Base-by-base conservation (phyloP, 2,329 filamentous ascomycete species). In the Simplicillium sp. region DNA sequence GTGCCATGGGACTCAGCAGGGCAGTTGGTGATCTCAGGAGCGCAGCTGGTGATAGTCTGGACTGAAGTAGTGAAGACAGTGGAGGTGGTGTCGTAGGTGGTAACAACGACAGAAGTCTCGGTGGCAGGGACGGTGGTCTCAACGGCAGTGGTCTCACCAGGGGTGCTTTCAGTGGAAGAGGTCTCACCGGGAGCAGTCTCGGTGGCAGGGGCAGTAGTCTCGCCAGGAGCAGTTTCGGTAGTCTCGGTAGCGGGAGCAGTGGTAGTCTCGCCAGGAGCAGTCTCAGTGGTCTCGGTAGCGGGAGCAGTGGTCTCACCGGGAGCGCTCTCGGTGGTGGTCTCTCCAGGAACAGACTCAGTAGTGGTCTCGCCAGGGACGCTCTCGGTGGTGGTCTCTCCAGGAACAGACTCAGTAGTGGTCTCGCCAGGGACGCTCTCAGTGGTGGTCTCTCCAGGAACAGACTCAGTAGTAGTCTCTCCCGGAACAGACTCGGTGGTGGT, bases 161-260 rank as follows among this genome's bases (percentile, higher is more conserved):
- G 38, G 34, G 42, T 33, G 36, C n/a, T 44, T 40, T 43, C 29
- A 16, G 33, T 40, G 28, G 44, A 17, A 31, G 44, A 44, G 20
- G 44, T 49, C 44, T 46, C 42, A 15, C 34, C 48, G 9, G 44
- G 32, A 31, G 49, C 34, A 36, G 38, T 45, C 25, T 46, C 39
- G n/a, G 44, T 33, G 16, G 39, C 35, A 4, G 12, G 31, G 32
- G 25, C 39, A 29, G 28, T 32, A n/a, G 45, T 42, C 25, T 45
- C 37, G 32, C 40, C 40, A 32, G 54, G 56, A 33, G 62, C 64
- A 43, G 62, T 51, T 17, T 67, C 69, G 48, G 65, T 54, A 34
- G 71, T 75, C 63, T 69, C 70, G n/a, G 73, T 76, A 45, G 76
- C 71, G 15, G 73, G 75, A 68, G 74, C 79, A 54, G 80, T 56